These are phyloP conservation scores for Blastobotrys serpentis DNA, from an alignment of 1,139 yeast genomes.

Conservation along the genomic window DNA sequence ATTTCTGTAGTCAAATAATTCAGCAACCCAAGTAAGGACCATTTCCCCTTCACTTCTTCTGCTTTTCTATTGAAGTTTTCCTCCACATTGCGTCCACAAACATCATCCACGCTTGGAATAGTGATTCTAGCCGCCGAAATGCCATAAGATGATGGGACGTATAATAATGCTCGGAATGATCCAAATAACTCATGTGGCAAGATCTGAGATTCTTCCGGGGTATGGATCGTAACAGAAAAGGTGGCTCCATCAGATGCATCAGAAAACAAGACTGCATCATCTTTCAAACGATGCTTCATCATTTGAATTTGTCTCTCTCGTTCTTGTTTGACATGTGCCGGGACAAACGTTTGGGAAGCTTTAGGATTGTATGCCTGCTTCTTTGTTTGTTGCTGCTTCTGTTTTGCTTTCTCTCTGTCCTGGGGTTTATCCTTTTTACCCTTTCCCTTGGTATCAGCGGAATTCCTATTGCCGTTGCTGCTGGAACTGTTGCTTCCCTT, in stretches of 20 bases:
- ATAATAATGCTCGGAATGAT: slow-evolving; percentile 25
- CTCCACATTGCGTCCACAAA: slow-evolving; percentile 31
- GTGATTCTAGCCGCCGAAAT: slow-evolving; percentile 25
- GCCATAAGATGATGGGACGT: slow-evolving; percentile 33
- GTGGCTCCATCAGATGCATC: slow-evolving; percentile 22
- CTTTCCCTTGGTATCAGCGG: background rate
- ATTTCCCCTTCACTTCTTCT: slow-evolving; percentile 22
- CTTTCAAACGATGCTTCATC: slow-evolving; percentile 25
- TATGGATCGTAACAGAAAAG: slow-evolving; percentile 21
- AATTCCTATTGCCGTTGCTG: background rate
- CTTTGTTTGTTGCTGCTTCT: background rate
- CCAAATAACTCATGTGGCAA: slow-evolving; percentile 24
- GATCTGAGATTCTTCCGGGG: slow-evolving; percentile 25
- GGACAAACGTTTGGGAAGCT: slow-evolving; percentile 23
- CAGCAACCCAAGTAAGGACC: slow-evolving; percentile 35
- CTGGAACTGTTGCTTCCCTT: slow-evolving; percentile 16
- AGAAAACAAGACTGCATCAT: slow-evolving; percentile 18
- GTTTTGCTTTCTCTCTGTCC: background rate
- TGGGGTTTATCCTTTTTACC: background rate
- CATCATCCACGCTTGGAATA: slow-evolving; percentile 26
- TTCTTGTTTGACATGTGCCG: slow-evolving; percentile 23
- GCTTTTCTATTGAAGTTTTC: slow-evolving; percentile 35
- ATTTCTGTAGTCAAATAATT: slow-evolving; percentile 33
- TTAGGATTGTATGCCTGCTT: slow-evolving; percentile 10
- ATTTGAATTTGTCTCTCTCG: slow-evolving; percentile 27